These are phyloP conservation scores for Melocanna baccifera DNA, from an alignment of 176 grass and related monocot genomes.

Conservation along the genomic window DNA sequence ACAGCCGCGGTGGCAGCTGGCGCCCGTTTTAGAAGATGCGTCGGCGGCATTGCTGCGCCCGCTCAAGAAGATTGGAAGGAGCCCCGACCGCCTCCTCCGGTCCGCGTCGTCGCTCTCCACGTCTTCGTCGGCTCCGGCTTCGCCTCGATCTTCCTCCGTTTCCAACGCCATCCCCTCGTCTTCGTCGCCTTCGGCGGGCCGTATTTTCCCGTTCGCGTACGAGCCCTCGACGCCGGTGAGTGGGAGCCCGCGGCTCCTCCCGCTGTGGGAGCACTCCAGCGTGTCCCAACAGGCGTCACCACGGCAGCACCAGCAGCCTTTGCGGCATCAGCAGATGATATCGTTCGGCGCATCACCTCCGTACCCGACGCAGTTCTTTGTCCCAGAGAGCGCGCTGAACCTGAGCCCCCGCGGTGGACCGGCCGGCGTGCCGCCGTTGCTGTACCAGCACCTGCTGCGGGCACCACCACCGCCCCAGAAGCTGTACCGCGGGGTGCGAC, in stretches of 20 bases:
- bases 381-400: slow-evolving; percentile 53
- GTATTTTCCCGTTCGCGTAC: slow-evolving; percentile 64
- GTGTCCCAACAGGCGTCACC: slow-evolving; percentile 12
- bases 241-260: background rate
- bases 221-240: slow-evolving; percentile 20
- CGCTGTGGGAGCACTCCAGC: background rate
- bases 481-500: slow-evolving; percentile 86
- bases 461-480: slow-evolving; percentile 49
- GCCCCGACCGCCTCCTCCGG: slow-evolving; percentile 40
- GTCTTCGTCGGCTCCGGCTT: slow-evolving; percentile 43
- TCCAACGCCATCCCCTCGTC: background rate
- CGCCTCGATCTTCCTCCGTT: slow-evolving; percentile 35
- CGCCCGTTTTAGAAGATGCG: slow-evolving; percentile 43
- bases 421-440: slow-evolving; percentile 37
- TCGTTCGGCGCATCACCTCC: slow-evolving; percentile 50
- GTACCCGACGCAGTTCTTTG: slow-evolving; percentile 36
- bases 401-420: slow-evolving; percentile 65
- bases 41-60: slow-evolving; percentile 44
- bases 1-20: slow-evolving; percentile 53
- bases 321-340: slow-evolving; percentile 66
- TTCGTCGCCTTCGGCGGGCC: slow-evolving; percentile 34
- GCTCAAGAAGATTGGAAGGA: slow-evolving; percentile 61
- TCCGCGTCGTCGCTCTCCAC: slow-evolving; percentile 33
- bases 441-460: slow-evolving; percentile 49
- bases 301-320: background rate